phyloP scores from a whole-genome alignment of 2,329 filamentous ascomycete species.

The Berkeleyomyces basicola region DNA sequence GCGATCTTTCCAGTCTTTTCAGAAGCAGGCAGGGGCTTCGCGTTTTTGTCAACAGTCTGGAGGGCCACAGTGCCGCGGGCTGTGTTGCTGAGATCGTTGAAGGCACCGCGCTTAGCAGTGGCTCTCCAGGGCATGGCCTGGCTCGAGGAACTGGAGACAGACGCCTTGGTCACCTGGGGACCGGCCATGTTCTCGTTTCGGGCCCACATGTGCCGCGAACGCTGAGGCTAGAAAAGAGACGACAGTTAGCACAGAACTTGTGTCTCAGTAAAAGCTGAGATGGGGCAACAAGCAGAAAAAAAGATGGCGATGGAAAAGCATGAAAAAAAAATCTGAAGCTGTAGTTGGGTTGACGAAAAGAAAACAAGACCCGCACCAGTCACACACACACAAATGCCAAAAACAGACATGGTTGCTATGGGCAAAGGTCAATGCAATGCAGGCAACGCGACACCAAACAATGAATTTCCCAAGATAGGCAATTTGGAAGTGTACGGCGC shows the following conservation, averaged over 20 bases:
- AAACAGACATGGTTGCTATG: neutral
- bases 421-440: neutral
- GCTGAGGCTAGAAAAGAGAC: conserved; percentile 21
- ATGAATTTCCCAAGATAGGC: conserved; percentile 8
- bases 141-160: conserved; percentile 21
- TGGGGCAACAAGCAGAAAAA: neutral
- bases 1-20: conserved; percentile 21
- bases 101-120: conserved; percentile 58
- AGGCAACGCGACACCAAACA: conserved; percentile 1
- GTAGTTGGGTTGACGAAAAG: neutral
- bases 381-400: neutral
- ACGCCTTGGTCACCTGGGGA: conserved; percentile 35
- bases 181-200: conserved; percentile 51
- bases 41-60: conserved; percentile 21
- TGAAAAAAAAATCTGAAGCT: neutral
- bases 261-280: neutral
- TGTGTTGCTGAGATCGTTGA: conserved; percentile 69
- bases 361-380: neutral
- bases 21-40: conserved; percentile 20
- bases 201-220: conserved; percentile 32
- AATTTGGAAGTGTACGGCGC: conserved; percentile 6
- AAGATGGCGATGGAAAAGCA: neutral
- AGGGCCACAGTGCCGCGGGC: conserved; percentile 20
- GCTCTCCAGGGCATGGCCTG: conserved; percentile 41
- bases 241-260: neutral